phyloP scores from a whole-genome alignment of 1,284 basidiomycete species.

The Leccinum variabile region DNA sequence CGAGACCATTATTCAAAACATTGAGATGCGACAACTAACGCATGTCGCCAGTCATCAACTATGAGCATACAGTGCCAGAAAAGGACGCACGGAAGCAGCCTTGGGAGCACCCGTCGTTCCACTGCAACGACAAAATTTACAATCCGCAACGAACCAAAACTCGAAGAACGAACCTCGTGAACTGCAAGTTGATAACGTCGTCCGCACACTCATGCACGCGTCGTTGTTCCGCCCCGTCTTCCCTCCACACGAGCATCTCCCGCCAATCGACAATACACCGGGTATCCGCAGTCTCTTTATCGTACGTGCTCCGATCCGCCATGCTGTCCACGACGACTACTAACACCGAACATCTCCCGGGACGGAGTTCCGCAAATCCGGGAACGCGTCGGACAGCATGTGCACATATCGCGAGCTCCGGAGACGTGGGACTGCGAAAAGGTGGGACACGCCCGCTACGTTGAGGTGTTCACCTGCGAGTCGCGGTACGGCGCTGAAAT shows the following conservation, averaged over 20 bases:
- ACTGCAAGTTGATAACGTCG: constrained; percentile 74
- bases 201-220: constrained; percentile 39
- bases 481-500: constrained; percentile 46
- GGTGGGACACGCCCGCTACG: constrained; percentile 66
- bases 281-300: constrained; percentile 44
- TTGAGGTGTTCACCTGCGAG: constrained; percentile 61
- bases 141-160: not conserved
- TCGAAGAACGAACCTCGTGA: constrained; percentile 62
- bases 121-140: constrained; percentile 39
- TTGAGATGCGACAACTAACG: constrained; percentile 71
- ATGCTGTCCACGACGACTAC: constrained; percentile 71
- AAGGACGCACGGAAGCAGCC: constrained; percentile 66
- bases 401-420: constrained; percentile 62
- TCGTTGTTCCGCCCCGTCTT: constrained; percentile 35
- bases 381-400: constrained; percentile 58
- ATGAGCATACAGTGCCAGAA: not conserved
- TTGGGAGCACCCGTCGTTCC: constrained; percentile 81
- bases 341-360: constrained; percentile 65
- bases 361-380: constrained; percentile 49
- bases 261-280: constrained; percentile 64
- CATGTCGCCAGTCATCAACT: not conserved
- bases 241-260: constrained; percentile 63
- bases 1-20: constrained; percentile 75
- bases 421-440: constrained; percentile 73
- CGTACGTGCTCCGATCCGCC: constrained; percentile 39